phyloP scores from a whole-genome alignment of 768 basidiomycete species.

The Kwoniella shandongensis region DNA sequence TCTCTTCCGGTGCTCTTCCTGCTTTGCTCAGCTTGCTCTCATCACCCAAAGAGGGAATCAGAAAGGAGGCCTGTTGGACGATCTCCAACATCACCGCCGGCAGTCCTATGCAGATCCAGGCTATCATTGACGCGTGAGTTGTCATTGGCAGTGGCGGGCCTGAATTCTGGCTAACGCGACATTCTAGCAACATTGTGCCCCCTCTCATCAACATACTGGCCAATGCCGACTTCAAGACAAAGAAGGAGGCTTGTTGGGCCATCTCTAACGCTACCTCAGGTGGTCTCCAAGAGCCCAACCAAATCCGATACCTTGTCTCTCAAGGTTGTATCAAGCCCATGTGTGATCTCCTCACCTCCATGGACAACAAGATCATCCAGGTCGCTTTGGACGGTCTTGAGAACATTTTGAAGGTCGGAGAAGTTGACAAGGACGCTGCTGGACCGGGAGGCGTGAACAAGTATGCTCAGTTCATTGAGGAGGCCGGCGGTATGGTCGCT shows the following conservation, averaged over 20 bases:
- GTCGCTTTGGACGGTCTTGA: slow-evolving; percentile 97
- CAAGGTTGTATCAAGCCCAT: slow-evolving; percentile 99
- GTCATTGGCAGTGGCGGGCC: slow-evolving; percentile 2
- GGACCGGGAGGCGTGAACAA: slow-evolving; percentile 84
- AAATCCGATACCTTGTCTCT: slow-evolving; percentile 95
- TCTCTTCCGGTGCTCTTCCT: slow-evolving; percentile 93
- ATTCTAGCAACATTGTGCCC: slow-evolving; percentile 68
- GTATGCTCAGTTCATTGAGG: slow-evolving; percentile 92
- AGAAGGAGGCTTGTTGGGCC: slow-evolving; percentile 99
- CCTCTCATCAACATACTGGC: slow-evolving; percentile 97
- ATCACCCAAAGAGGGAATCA: slow-evolving; percentile 96
- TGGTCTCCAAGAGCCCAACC: slow-evolving; percentile 89
- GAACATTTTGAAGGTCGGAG: slow-evolving; percentile 96
- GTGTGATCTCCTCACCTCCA: slow-evolving; percentile 91
- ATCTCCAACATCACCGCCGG: slow-evolving; percentile 99
- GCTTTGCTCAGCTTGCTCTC: slow-evolving; percentile 89
- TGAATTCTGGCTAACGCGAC: slow-evolving; percentile 1
- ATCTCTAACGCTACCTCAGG: slow-evolving; percentile 99
- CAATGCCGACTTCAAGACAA: slow-evolving; percentile 98
- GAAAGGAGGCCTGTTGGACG: slow-evolving; percentile 99
- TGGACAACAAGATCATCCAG: slow-evolving; percentile 99
- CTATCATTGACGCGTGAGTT: slow-evolving; percentile 89
- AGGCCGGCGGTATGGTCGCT: slow-evolving; percentile 97
- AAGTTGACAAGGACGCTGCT: slow-evolving; percentile 80
- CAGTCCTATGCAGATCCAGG: slow-evolving; percentile 92